Evolutionary conservation across 495 filamentous ascomycete species (phyloP).

Genomic region (Xylaria grammica): DNA sequence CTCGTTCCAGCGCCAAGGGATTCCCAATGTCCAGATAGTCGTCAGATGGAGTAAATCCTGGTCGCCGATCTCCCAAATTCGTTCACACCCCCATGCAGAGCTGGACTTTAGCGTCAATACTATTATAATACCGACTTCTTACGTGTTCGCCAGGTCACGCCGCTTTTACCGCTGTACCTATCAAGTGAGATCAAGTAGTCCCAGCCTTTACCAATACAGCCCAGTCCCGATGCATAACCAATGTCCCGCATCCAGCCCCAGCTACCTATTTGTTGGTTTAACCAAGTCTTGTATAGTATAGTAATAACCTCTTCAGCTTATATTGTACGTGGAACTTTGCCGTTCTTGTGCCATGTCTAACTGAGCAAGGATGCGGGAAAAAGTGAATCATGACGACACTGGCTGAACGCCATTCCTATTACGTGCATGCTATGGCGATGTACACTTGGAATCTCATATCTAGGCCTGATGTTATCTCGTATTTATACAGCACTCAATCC

Average conservation of each 20-base stretch:
- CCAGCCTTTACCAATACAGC: not conserved
- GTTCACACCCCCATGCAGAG: not conserved
- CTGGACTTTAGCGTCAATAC: conserved; percentile 1
- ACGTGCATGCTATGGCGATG: not conserved
- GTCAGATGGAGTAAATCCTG: too few relatives aligned
- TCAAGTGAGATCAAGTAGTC: not conserved
- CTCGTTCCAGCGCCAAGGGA: not conserved
- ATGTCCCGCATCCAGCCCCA: not conserved
- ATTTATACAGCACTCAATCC: not conserved
- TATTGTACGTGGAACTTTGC: not conserved
- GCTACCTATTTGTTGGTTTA: not conserved
- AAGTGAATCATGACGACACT: not conserved
- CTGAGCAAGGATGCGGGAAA: not conserved
- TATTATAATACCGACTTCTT: too few relatives aligned
- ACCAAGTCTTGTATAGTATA: not conserved
- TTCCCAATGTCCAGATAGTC: too few relatives aligned
- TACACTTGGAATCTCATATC: too few relatives aligned
- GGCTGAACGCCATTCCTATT: too few relatives aligned
- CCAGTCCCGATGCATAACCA: not conserved
- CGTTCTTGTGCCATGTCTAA: not conserved
- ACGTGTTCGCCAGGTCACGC: not conserved
- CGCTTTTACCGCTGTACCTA: not conserved
- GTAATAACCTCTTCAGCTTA: not conserved
- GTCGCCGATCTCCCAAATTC: too few relatives aligned
- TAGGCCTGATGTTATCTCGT: not conserved